Percentiles rank a stretch among this genome's conserved stretches.
These are phyloP conservation scores for Fusarium goolgardi DNA, from an alignment of 2,329 filamentous ascomycete species.

Conservation along the genomic window DNA sequence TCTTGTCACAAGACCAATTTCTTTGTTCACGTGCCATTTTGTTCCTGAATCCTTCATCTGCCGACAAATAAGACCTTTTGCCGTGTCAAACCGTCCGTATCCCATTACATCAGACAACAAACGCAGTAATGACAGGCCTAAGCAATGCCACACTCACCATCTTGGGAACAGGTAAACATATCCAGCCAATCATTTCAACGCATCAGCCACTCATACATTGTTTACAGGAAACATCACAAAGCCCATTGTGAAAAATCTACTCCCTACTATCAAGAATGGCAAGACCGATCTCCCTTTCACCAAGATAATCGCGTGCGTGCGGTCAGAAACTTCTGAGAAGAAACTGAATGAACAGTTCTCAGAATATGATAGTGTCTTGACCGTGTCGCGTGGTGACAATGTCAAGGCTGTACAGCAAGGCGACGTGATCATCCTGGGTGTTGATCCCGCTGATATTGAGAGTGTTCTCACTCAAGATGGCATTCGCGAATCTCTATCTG, in stretches of 20 bases:
- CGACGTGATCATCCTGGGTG: constrained; percentile 59
- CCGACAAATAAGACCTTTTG: background rate
- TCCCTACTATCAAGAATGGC: constrained; percentile 18
- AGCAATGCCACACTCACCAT: constrained; percentile 44
- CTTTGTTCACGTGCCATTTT: background rate
- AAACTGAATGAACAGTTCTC: constrained; percentile 40
- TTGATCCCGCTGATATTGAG: constrained; percentile 59
- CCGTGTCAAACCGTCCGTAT: constrained; percentile 4
- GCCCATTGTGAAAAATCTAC: constrained; percentile 46
- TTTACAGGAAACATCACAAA: constrained; percentile 50
- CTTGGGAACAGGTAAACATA: constrained; percentile 38
- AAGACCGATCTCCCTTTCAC: constrained; percentile 39
- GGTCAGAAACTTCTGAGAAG: constrained; percentile 44
- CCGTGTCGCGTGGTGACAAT: constrained; percentile 50
- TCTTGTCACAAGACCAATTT: constrained; percentile 4
- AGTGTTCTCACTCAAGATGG: constrained; percentile 53
- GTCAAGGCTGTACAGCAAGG: constrained; percentile 51
- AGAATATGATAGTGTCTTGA: constrained; percentile 23
- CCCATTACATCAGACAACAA: background rate
- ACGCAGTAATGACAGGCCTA: constrained; percentile 30
- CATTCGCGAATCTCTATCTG: constrained; percentile 53
- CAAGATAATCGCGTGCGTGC: constrained; percentile 48
- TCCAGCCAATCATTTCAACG: background rate
- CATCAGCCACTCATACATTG: background rate
- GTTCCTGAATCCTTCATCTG: background rate